A percentile compares a stretch with the other conserved stretches of the same genome.
Conservation (phyloP, 805 yeast species). For the Sugiyamaella floridensis region DNA sequence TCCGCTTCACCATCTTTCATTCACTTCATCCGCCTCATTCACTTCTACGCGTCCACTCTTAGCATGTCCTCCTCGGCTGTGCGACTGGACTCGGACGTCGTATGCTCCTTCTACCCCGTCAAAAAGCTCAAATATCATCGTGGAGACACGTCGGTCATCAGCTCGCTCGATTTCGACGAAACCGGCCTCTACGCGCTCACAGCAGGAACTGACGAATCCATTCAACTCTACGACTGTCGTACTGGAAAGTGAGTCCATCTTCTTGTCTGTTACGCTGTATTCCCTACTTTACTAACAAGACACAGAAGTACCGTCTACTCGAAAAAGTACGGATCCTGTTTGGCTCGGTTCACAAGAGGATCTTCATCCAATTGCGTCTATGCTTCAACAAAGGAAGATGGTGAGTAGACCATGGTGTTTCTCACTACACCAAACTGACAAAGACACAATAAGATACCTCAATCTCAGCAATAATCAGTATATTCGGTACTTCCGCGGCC, state of each 20-base stretch:
- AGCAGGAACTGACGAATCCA: conserved; percentile 76
- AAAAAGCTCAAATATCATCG: conserved; percentile 46
- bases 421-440: conserved; percentile 11
- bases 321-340: conserved; percentile 86
- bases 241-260: conserved; percentile 45
- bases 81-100: conserved; percentile 11
- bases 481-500: conserved; percentile 82
- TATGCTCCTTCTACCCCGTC: conserved; percentile 32
- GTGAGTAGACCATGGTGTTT: conserved; percentile 32
- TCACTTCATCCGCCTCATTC: not conserved
- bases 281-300: conserved; percentile 4
- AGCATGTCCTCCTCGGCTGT: conserved; percentile 13
- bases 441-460: conserved; percentile 52
- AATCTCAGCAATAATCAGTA: conserved; percentile 72
- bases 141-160: conserved; percentile 24
- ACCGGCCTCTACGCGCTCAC: conserved; percentile 71
- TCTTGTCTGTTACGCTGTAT: conserved; percentile 12
- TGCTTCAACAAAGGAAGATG: conserved; percentile 76
- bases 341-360: conserved; percentile 76
- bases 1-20: too few species aligned
- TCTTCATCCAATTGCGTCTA: conserved; percentile 60
- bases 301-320: conserved; percentile 57
- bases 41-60: not conserved
- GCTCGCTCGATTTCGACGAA: conserved; percentile 63
- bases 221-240: conserved; percentile 75